Conservation (phyloP, 805 yeast species). For the Citeromyces matritensis region DNA sequence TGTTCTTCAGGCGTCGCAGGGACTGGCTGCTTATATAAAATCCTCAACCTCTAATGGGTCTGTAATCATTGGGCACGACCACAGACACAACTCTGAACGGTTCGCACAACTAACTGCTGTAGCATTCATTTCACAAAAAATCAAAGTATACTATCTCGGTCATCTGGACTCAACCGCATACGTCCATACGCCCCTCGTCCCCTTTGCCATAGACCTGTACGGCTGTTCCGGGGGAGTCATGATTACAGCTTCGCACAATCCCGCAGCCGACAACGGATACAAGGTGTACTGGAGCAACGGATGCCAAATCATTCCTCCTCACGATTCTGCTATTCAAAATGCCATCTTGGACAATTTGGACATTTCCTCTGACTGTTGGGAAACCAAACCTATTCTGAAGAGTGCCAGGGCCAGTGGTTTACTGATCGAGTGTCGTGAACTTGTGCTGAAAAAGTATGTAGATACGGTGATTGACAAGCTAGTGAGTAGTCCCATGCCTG, state of each 20-base stretch:
- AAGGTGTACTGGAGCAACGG: constrained; percentile 91
- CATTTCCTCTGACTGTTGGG: constrained; percentile 46
- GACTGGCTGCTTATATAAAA: constrained; percentile 37
- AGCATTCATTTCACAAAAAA: constrained; percentile 54
- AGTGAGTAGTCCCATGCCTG: constrained; percentile 9
- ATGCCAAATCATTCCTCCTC: constrained; percentile 92
- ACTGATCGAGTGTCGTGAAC: constrained; percentile 24
- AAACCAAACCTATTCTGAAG: constrained; percentile 15
- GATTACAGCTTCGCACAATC: constrained; percentile 87
- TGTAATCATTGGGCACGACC: constrained; percentile 85
- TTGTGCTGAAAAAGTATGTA: constrained; percentile 26
- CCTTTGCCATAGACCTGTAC: constrained; percentile 58
- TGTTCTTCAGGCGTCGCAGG: constrained; percentile 82
- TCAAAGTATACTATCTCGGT: constrained; percentile 53
- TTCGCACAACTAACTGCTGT: constrained; percentile 73
- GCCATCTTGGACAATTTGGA: constrained; percentile 42
- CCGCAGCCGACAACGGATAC: constrained; percentile 81
- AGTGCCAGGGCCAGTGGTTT: constrained; percentile 4
- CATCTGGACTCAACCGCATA: constrained; percentile 11
- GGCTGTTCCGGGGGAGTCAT: constrained; percentile 72
- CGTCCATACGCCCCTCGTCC: constrained; percentile 86
- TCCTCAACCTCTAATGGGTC: constrained; percentile 14
- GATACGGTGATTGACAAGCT: constrained; percentile 14
- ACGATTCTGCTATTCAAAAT: constrained; percentile 58
- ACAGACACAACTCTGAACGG: constrained; percentile 62